These are phyloP conservation scores for Polysphondylium violaceum DNA, from an alignment of 78 protist genomes.

Conservation along the genomic window DNA sequence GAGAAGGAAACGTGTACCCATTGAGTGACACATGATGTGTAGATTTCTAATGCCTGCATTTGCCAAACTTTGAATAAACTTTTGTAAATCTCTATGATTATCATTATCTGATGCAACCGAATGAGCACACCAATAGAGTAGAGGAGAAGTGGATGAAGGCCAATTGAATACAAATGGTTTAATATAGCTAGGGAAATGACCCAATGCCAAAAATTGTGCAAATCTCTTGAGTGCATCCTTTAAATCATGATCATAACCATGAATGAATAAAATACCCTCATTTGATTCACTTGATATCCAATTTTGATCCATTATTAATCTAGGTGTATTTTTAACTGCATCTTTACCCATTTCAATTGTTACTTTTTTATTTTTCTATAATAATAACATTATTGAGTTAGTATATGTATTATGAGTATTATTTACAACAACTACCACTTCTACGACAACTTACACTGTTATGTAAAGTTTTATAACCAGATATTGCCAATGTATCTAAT, in stretches of 20 bases:
- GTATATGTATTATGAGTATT: no score
- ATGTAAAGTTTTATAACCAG: slow-evolving; percentile 63
- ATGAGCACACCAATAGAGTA: slow-evolving; percentile 76
- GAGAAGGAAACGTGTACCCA: slow-evolving; percentile 76
- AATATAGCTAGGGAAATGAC: slow-evolving; percentile 80
- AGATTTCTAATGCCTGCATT: slow-evolving; percentile 63
- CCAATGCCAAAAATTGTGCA: slow-evolving; percentile 83
- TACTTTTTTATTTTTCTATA: slow-evolving; percentile 24
- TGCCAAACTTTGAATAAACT: slow-evolving; percentile 47
- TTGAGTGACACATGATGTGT: slow-evolving; percentile 75
- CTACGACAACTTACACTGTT: no score
- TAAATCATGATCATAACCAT: slow-evolving; percentile 80
- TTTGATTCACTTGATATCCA: slow-evolving; percentile 72
- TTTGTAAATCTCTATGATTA: slow-evolving; percentile 60
- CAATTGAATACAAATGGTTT: slow-evolving; percentile 83
- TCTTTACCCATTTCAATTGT: slow-evolving; percentile 23
- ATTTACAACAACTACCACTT: no score
- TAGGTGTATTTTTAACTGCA: not conserved
- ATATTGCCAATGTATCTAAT: slow-evolving; percentile 59
- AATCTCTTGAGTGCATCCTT: slow-evolving; percentile 77
- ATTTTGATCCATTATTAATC: slow-evolving; percentile 42
- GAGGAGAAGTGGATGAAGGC: slow-evolving; percentile 72
- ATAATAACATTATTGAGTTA: not conserved
- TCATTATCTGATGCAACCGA: slow-evolving; percentile 63
- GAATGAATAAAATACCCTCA: slow-evolving; percentile 81